Evolutionary conservation across 495 filamentous ascomycete species (phyloP).

Genomic region (Penicillium samsonianum): DNA sequence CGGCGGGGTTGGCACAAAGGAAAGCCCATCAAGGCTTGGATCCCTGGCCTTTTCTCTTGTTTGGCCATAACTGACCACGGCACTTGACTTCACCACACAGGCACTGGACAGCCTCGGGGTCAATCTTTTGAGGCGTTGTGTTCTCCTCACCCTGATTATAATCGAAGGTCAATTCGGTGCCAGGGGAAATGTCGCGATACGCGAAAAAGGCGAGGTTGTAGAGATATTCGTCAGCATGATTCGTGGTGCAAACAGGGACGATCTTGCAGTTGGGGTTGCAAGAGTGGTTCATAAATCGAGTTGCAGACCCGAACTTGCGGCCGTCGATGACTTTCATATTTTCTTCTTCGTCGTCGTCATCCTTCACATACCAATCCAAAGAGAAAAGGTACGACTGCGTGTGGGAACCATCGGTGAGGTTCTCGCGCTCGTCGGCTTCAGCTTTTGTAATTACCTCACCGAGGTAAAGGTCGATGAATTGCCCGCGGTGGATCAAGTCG

Average conservation of each 20-base stretch:
- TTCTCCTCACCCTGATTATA: slow-evolving; percentile 60
- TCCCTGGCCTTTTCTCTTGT: slow-evolving; percentile 35
- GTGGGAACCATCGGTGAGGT: slow-evolving; percentile 39
- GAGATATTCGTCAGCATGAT: slow-evolving; percentile 66
- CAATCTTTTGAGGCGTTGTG: background rate
- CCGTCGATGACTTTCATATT: slow-evolving; percentile 60
- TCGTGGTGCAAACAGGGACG: slow-evolving; percentile 76
- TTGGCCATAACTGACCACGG: slow-evolving; percentile 66
- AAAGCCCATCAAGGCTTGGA: background rate
- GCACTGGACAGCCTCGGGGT: slow-evolving; percentile 58
- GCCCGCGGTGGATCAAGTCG: slow-evolving; percentile 67
- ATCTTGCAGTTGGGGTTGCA: slow-evolving; percentile 76
- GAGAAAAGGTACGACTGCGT: slow-evolving; percentile 72
- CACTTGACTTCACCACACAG: slow-evolving; percentile 68
- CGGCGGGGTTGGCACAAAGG: background rate
- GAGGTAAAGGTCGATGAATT: slow-evolving; percentile 87
- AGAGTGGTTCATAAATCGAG: slow-evolving; percentile 67
- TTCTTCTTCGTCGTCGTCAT: slow-evolving; percentile 16
- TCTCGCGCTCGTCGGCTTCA: slow-evolving; percentile 67
- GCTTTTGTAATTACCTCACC: slow-evolving; percentile 80
- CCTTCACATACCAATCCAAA: slow-evolving; percentile 74
- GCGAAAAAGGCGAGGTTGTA: slow-evolving; percentile 92
- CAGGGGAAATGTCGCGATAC: slow-evolving; percentile 61
- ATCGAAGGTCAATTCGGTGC: slow-evolving; percentile 83
- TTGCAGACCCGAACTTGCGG: slow-evolving; percentile 55